Evolutionary conservation across 148 eudicot species (phyloP).

Genomic region (Linanthus parryae): DNA sequence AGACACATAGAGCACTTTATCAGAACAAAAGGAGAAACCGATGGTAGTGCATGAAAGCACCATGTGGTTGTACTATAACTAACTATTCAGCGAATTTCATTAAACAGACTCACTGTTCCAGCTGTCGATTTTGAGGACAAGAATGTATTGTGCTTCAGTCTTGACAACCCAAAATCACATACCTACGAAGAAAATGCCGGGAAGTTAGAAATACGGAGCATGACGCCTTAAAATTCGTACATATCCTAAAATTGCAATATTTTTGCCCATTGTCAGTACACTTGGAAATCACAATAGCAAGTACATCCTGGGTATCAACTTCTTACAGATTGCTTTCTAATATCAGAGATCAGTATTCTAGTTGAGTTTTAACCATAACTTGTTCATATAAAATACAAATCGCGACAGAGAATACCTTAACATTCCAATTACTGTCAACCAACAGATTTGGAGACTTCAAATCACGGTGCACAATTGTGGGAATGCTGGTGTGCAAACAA

Average conservation of each 20-base stretch:
- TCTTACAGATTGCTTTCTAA: not conserved
- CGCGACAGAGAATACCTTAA: slow-evolving; percentile 56
- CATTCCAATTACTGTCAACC: slow-evolving; percentile 97
- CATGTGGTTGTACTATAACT: not conserved
- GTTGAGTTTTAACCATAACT: too few relatives aligned
- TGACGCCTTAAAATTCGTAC: too few relatives aligned
- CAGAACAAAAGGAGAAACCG: slow-evolving; percentile 5
- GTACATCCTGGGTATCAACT: too few relatives aligned
- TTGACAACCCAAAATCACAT: slow-evolving; percentile 86
- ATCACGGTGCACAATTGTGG: slow-evolving; percentile 99
- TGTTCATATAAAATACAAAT: too few relatives aligned
- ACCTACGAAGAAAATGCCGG: slow-evolving; percentile 42
- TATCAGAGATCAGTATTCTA: not conserved
- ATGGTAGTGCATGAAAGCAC: slow-evolving; percentile 4
- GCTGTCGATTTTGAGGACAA: slow-evolving; percentile 90
- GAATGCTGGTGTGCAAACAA: slow-evolving; percentile 92
- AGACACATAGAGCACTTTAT: slow-evolving; percentile 14
- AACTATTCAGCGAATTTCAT: not conserved
- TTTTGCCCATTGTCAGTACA: too few relatives aligned
- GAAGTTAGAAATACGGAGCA: slow-evolving; percentile 4
- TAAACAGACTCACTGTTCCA: slow-evolving; percentile 60
- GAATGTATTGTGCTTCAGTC: slow-evolving; percentile 94
- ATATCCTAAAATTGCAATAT: too few relatives aligned
- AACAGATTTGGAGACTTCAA: slow-evolving; percentile 94
- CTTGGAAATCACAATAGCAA: too few relatives aligned